Conservation (phyloP, 768 basidiomycete genomes). For the Boletus rubropictus region DNA sequence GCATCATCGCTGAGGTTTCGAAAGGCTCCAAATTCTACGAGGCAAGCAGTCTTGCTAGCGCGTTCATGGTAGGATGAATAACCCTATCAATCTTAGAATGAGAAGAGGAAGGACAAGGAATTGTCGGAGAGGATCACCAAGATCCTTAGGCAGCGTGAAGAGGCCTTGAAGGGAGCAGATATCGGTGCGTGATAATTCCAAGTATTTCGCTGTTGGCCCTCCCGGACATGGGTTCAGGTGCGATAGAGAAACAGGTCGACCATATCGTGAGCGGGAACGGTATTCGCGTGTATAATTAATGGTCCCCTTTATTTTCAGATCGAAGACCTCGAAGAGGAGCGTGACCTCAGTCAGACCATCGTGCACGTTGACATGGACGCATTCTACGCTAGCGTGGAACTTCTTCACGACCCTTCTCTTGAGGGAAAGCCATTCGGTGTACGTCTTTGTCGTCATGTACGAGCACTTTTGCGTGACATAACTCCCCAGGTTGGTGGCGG, state of each 20-base stretch:
- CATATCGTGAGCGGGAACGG: constrained; percentile 49
- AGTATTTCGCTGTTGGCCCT: neutral
- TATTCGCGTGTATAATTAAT: neutral
- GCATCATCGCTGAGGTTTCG: constrained; percentile 83
- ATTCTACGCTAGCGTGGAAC: constrained; percentile 80
- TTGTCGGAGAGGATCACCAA: constrained; percentile 70
- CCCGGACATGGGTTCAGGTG: constrained; percentile 32
- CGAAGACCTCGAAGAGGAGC: constrained; percentile 59
- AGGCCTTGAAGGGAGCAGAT: constrained; percentile 50
- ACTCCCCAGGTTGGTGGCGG: constrained; percentile 66
- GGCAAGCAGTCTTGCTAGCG: constrained; percentile 34
- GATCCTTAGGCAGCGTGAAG: constrained; percentile 61
- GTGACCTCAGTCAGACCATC: constrained; percentile 79
- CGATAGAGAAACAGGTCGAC: constrained; percentile 63
- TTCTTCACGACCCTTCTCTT: constrained; percentile 57
- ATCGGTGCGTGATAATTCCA: constrained; percentile 39
- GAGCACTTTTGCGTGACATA: neutral
- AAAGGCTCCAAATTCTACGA: constrained; percentile 93
- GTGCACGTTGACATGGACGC: constrained; percentile 97
- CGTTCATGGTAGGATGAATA: neutral
- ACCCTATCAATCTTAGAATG: constrained; percentile 48
- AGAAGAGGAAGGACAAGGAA: constrained; percentile 85
- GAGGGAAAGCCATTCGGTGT: constrained; percentile 73
- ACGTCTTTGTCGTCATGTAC: constrained; percentile 10
- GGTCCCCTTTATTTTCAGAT: constrained; percentile 39